phyloP scores from a whole-genome alignment of 345 rosid species.

The Eucalyptus sp. region DNA sequence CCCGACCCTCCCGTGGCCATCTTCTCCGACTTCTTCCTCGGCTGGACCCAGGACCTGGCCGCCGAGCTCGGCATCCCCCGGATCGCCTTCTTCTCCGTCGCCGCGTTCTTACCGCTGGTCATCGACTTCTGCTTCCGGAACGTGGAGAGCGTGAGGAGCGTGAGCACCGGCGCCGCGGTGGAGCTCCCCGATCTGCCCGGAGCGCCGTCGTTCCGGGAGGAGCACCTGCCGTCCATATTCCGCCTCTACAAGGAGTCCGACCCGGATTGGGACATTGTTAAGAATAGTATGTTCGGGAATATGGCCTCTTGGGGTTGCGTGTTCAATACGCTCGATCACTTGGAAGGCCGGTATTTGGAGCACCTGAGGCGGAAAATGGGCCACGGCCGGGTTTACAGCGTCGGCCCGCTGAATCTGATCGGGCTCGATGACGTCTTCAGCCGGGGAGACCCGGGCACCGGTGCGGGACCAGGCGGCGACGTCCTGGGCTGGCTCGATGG shows the following conservation, averaged over 20 bases:
- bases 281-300: conserved; percentile 19
- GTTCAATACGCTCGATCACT: conserved; percentile 30
- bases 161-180: conserved; percentile 3
- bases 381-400: conserved; percentile 33
- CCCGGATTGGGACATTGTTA: conserved; percentile 17
- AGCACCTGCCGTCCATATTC: conserved; percentile 42
- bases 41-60: conserved; percentile 47
- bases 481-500: conserved; percentile 40
- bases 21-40: conserved; percentile 71
- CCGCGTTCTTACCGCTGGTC: conserved; percentile 21
- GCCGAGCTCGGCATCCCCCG: conserved; percentile 21
- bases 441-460: not conserved
- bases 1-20: conserved; percentile 48
- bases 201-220: conserved; percentile 27
- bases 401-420: conserved; percentile 40
- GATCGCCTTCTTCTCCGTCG: conserved; percentile 32
- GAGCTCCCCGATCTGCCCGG: conserved; percentile 31
- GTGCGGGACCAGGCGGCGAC: not conserved
- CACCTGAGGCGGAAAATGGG: conserved; percentile 24
- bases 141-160: not conserved
- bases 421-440: conserved; percentile 4
- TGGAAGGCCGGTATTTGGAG: conserved; percentile 28
- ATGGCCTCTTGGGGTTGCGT: conserved; percentile 29
- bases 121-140: conserved; percentile 12
- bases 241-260: conserved; percentile 6